Base-by-base conservation (phyloP, 148 eudicot species). In the Rhododendron simsii region DNA sequence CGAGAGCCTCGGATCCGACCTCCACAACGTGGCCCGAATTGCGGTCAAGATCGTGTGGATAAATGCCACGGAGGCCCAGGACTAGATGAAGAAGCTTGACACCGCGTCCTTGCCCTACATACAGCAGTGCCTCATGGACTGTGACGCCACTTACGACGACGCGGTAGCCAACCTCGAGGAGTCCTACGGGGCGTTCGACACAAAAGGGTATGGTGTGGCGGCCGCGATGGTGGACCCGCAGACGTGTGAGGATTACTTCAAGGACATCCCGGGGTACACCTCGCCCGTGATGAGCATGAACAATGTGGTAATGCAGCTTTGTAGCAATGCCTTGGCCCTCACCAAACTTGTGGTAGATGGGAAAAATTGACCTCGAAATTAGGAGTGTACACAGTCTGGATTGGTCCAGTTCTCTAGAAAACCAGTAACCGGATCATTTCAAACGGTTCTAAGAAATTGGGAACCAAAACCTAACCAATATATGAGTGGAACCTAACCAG, bases 111-210 rank as follows among this genome's bases (percentile, higher is more conserved):
- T 2, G 37, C 18, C 44, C 3, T 26, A 28, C 14, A 18, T 51
- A 9, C 61, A 80, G 5, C 83, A 80, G 10, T 80, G 41, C 63
- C 83, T 80, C 20, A 28, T 47, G 57, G 83, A 80, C 57, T 80
- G 65, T 2, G 33, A 30, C 12, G 83, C 57, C 61, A 80, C 35
- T 1, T 80, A 80, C 5, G 83, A 80, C 5, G 83, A 80, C 13
- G 83, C 65, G 4, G 21, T 80, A n/a, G 65, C 33, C 10, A 50
- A 50, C 39, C 65, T 80, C 21, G 83, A 80, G 35, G 63, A 51
- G 63, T 28, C 61, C 10, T 2, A 18, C 35, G 15, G 13, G 23
- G 65, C 44, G 1, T 80, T 51, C 12, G 83, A 50, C 30, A 28
- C 41, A 1, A 28, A 50, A 48, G 83, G 61, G 8, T 80, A 80